Percentiles rank a stretch among this genome's conserved stretches.
Evolutionary conservation across 116 monocot species (phyloP).

Genomic region (Zostera marina): DNA sequence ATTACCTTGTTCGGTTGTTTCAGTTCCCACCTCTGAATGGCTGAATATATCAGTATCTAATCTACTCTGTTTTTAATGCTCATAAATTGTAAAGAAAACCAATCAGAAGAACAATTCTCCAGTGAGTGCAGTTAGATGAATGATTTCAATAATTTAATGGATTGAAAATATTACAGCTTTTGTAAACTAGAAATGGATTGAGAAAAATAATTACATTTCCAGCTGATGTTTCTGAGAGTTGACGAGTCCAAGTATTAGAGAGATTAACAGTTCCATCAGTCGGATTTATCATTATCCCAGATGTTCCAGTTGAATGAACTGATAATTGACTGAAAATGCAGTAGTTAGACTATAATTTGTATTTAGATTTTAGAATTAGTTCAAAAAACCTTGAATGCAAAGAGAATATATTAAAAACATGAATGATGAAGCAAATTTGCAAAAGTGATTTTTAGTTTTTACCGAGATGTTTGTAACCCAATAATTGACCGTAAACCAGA

Average conservation of each 20-base stretch:
- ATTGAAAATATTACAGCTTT: no score
- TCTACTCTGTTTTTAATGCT: no score
- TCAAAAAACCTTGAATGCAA: slow-evolving; percentile 5
- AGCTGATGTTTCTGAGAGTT: slow-evolving; percentile 59
- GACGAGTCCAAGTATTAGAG: slow-evolving; percentile 90
- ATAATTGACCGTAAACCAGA: slow-evolving; percentile 60
- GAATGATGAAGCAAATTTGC: background rate
- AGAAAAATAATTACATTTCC: slow-evolving; percentile 52
- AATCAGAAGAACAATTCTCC: no score
- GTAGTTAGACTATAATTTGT: slow-evolving; percentile 2
- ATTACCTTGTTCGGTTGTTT: no score
- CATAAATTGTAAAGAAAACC: no score
- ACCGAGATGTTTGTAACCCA: slow-evolving; percentile 75
- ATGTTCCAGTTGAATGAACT: slow-evolving; percentile 74
- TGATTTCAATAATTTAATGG: no score
- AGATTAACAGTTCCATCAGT: slow-evolving; percentile 83
- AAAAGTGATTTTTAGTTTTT: slow-evolving; percentile 20
- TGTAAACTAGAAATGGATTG: background rate
- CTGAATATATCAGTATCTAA: no score
- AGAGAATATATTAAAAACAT: background rate
- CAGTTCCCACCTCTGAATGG: no score
- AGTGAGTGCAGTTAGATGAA: no score
- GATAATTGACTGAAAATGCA: slow-evolving; percentile 58
- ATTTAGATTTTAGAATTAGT: no score
- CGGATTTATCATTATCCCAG: slow-evolving; percentile 61